Evolutionary conservation across 805 yeast genomes (phyloP).

Genomic region (Clavispora fructus): DNA sequence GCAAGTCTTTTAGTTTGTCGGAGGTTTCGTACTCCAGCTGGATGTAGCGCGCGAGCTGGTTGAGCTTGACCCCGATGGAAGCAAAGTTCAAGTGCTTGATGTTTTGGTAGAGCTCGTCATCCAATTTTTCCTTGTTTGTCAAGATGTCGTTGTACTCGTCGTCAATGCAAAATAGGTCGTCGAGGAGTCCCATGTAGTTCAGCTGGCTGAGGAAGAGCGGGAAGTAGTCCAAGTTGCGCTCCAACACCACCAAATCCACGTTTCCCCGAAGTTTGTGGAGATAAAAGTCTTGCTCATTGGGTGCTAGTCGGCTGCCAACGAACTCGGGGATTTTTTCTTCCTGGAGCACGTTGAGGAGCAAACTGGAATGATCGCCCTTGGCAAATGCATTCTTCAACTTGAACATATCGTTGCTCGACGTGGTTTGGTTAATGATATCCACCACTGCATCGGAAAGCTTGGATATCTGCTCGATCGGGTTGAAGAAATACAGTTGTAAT

Average conservation of each 20-base stretch:
- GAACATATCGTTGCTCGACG: slow-evolving; percentile 17
- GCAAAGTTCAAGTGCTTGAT: slow-evolving; percentile 72
- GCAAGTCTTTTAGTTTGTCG: slow-evolving; percentile 18
- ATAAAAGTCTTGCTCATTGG: slow-evolving; percentile 35
- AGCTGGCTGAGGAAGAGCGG: slow-evolving; percentile 72
- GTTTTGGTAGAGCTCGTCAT: slow-evolving; percentile 46
- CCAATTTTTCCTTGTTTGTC: slow-evolving; percentile 17
- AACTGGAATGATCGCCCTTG: slow-evolving; percentile 54
- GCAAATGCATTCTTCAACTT: slow-evolving; percentile 52
- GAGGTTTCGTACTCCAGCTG: slow-evolving; percentile 58
- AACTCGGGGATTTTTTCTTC: slow-evolving; percentile 31
- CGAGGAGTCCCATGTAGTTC: slow-evolving; percentile 77
- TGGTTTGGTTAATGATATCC: slow-evolving; percentile 36
- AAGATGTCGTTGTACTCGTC: slow-evolving; percentile 19
- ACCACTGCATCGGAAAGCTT: slow-evolving; percentile 47
- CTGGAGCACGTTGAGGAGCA: slow-evolving; percentile 39
- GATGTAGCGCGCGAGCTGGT: slow-evolving; percentile 61
- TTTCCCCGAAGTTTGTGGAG: slow-evolving; percentile 38
- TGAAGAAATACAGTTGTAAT: slow-evolving; percentile 38
- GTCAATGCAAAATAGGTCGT: slow-evolving; percentile 58
- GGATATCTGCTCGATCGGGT: slow-evolving; percentile 43
- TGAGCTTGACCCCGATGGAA: slow-evolving; percentile 68
- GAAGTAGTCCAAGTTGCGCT: slow-evolving; percentile 68
- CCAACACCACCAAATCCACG: slow-evolving; percentile 71
- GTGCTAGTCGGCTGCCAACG: slow-evolving; percentile 29